phyloP scores from a whole-genome alignment of 106 monocot species.

The Dioscorea dumetorum region DNA sequence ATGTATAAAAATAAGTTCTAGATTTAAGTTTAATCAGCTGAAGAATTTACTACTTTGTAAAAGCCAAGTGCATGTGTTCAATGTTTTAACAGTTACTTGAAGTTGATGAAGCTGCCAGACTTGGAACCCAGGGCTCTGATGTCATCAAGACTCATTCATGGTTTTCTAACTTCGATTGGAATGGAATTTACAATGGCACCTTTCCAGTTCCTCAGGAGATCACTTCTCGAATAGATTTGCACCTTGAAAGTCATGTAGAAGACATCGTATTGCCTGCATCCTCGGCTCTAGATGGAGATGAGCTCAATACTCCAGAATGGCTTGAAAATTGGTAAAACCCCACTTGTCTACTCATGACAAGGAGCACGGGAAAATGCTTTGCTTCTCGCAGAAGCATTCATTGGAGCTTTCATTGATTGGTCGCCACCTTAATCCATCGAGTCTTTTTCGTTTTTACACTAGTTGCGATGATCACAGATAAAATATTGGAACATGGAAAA shows the following conservation, averaged over 20 bases:
- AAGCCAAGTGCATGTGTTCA: neutral
- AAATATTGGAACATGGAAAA: no score
- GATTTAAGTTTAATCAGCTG: neutral
- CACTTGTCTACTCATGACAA: neutral
- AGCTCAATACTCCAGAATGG: slow-evolving; percentile 51
- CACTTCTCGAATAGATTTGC: slow-evolving; percentile 41
- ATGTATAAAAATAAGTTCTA: neutral
- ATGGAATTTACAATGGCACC: slow-evolving; percentile 43
- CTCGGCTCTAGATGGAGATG: slow-evolving; percentile 33
- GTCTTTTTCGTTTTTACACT: no score
- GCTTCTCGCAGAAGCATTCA: neutral
- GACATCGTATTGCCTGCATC: slow-evolving; percentile 15
- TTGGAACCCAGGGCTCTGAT: slow-evolving; percentile 55
- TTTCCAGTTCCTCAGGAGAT: slow-evolving; percentile 64
- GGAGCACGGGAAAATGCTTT: neutral
- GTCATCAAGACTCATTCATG: slow-evolving; percentile 66
- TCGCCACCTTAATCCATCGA: no score
- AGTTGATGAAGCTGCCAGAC: slow-evolving; percentile 58
- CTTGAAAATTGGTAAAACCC: slow-evolving; percentile 74
- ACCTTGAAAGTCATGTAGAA: slow-evolving; percentile 40
- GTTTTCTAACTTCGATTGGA: slow-evolving; percentile 75
- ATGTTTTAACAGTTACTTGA: slow-evolving; percentile 57
- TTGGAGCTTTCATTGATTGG: neutral
- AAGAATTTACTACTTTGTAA: neutral
- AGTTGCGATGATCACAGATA: no score